Conservation (phyloP, 139 green algal species). For the Picochlorum sp. region DNA sequence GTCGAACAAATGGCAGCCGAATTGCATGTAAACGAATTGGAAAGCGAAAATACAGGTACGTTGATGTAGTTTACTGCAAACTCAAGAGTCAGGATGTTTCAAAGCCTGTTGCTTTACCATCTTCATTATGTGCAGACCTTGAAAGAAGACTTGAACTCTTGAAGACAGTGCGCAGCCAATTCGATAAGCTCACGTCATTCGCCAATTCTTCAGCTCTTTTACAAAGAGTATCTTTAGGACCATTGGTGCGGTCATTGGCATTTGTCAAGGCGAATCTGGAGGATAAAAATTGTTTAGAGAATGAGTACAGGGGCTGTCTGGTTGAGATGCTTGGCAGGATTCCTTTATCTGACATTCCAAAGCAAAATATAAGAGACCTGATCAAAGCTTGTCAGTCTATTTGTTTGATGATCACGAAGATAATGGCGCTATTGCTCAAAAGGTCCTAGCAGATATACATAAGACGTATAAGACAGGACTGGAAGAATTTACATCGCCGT, state of each 20-base stretch:
- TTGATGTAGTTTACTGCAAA: too few relatives aligned
- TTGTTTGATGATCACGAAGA: slow-evolving; percentile 80
- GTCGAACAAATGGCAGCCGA: not conserved
- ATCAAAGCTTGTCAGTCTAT: slow-evolving; percentile 54
- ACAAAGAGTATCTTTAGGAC: too few relatives aligned
- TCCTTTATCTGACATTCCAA: slow-evolving; percentile 13
- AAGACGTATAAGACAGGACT: slow-evolving; percentile 59
- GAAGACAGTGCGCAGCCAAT: too few relatives aligned
- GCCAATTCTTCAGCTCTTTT: too few relatives aligned
- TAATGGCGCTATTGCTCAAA: slow-evolving; percentile 68
- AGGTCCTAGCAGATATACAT: slow-evolving; percentile 80
- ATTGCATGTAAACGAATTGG: not conserved
- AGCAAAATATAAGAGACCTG: slow-evolving; percentile 47
- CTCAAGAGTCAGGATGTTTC: too few relatives aligned
- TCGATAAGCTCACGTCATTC: too few relatives aligned
- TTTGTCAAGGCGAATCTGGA: too few relatives aligned
- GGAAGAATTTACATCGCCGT: slow-evolving; percentile 52
- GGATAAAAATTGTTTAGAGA: not conserved
- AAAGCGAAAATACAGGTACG: not conserved
- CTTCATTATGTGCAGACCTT: too few relatives aligned
- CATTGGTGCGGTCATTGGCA: too few relatives aligned
- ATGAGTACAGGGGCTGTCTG: slow-evolving; percentile 41
- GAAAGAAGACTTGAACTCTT: too few relatives aligned
- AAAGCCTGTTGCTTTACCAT: too few relatives aligned
- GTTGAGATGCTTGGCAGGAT: slow-evolving; percentile 48